phyloP scores from a whole-genome alignment of 2,329 filamentous ascomycete species.

The Corniculantispora saksenae region DNA sequence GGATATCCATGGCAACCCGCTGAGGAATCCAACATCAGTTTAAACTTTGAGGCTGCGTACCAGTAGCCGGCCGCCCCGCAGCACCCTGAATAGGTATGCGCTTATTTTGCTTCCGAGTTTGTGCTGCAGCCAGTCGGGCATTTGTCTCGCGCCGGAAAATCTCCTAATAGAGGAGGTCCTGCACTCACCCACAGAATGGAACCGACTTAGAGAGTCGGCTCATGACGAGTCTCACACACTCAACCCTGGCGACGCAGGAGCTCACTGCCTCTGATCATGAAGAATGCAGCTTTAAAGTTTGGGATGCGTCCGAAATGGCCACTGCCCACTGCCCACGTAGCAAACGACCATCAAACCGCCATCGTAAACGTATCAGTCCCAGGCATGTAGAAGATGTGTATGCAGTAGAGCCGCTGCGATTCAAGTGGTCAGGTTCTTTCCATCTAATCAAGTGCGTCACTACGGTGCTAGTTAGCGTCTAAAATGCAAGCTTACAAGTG shows the following conservation, averaged over 20 bases:
- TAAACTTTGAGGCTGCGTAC: slow-evolving; percentile 4
- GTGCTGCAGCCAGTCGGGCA: background rate
- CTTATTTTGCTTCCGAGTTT: background rate
- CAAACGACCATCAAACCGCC: too few species aligned
- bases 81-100: background rate
- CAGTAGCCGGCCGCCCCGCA: slow-evolving; percentile 5
- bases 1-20: background rate
- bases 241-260: too few species aligned
- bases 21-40: background rate
- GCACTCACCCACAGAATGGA: too few species aligned
- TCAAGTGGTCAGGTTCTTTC: too few species aligned
- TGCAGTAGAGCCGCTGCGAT: background rate
- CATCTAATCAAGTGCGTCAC: background rate
- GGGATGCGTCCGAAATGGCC: too few species aligned
- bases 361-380: too few species aligned
- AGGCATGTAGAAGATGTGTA: too few species aligned
- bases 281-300: too few species aligned
- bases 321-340: too few species aligned
- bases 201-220: too few species aligned
- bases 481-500: background rate
- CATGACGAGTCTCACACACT: too few species aligned
- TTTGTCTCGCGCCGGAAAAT: background rate
- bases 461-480: background rate
- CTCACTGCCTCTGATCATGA: too few species aligned
- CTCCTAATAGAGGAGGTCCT: background rate